A percentile compares a stretch with the other conserved stretches of the same genome.
These are phyloP conservation scores for Suillus cothurnatus DNA, from an alignment of 768 basidiomycete genomes.

Conservation along the genomic window DNA sequence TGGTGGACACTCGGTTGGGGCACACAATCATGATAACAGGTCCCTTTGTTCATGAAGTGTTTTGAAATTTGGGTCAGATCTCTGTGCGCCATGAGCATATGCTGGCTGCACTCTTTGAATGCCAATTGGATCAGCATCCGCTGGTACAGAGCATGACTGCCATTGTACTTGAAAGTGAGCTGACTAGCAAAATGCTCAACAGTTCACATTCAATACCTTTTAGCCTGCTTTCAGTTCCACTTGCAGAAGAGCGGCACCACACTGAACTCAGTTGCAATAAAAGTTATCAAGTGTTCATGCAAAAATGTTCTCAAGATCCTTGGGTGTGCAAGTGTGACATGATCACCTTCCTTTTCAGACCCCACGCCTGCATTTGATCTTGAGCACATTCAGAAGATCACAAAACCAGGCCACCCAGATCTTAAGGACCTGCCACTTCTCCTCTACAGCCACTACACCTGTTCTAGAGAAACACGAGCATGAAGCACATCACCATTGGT, in stretches of 20 bases:
- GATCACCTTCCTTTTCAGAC: constrained; percentile 80
- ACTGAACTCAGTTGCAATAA: constrained; percentile 72
- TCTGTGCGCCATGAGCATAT: constrained; percentile 66
- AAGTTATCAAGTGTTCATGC: constrained; percentile 67
- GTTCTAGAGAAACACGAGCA: constrained; percentile 18
- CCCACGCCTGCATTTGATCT: constrained; percentile 77
- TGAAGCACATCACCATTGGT: constrained; percentile 11
- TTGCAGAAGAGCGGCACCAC: constrained; percentile 81
- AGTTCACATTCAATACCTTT: constrained; percentile 20
- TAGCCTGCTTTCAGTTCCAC: constrained; percentile 50
- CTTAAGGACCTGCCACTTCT: constrained; percentile 75
- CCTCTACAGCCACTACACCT: constrained; percentile 28
- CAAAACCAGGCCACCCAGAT: constrained; percentile 78
- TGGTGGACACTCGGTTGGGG: too few relatives aligned
- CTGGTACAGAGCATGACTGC: constrained; percentile 83
- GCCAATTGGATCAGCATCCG: constrained; percentile 86
- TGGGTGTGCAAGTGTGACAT: constrained; percentile 75
- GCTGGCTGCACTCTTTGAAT: constrained; percentile 67
- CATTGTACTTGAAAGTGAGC: constrained; percentile 77
- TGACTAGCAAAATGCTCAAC: constrained; percentile 2
- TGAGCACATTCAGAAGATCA: constrained; percentile 67
- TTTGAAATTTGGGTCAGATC: constrained; percentile 79
- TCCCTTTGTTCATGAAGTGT: constrained; percentile 79
- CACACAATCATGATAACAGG: too few relatives aligned
- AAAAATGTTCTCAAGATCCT: constrained; percentile 61